A percentile compares a stretch with the other conserved stretches of the same genome.
Conservation (phyloP, 2,329 filamentous ascomycete species). For the Metarhizium robertsii region DNA sequence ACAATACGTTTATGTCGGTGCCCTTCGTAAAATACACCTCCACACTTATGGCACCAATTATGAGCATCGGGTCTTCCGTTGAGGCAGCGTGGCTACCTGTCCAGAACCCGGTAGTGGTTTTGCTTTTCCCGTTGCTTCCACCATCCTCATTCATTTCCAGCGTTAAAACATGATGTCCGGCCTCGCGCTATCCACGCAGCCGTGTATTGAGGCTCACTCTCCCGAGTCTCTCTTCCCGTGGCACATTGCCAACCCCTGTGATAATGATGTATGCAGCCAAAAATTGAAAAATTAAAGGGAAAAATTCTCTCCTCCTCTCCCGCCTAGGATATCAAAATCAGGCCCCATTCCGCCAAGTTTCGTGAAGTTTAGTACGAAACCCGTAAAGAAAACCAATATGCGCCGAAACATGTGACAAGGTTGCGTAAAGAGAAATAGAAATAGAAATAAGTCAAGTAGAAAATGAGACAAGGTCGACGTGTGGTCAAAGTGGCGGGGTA, state of each 20-base stretch:
- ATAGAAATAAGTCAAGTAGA: not conserved
- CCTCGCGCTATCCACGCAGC: not conserved
- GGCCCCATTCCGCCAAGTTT: not conserved
- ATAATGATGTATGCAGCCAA: slow-evolving; percentile 5
- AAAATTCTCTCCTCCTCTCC: not conserved
- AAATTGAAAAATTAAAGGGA: not conserved
- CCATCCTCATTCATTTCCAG: not conserved
- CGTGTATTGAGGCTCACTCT: not conserved
- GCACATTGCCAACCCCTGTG: not conserved
- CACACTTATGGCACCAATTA: not conserved
- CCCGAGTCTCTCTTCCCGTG: not conserved
- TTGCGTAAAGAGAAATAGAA: not conserved
- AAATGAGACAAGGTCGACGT: slow-evolving; percentile 1
- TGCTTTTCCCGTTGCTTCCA: not conserved
- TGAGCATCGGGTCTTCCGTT: not conserved
- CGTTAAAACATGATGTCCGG: not conserved
- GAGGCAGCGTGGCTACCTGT: not conserved
- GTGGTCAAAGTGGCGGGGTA: not conserved
- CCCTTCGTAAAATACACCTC: slow-evolving; percentile 5
- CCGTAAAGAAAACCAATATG: not conserved
- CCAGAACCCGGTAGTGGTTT: not conserved
- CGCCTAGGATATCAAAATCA: slow-evolving; percentile 6
- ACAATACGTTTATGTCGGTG: slow-evolving; percentile 3
- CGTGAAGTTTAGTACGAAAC: not conserved
- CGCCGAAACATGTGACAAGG: slow-evolving; percentile 5